Conservation (phyloP, 192 early-diverging fungal species). For the Martensiomyces pterosporus region DNA sequence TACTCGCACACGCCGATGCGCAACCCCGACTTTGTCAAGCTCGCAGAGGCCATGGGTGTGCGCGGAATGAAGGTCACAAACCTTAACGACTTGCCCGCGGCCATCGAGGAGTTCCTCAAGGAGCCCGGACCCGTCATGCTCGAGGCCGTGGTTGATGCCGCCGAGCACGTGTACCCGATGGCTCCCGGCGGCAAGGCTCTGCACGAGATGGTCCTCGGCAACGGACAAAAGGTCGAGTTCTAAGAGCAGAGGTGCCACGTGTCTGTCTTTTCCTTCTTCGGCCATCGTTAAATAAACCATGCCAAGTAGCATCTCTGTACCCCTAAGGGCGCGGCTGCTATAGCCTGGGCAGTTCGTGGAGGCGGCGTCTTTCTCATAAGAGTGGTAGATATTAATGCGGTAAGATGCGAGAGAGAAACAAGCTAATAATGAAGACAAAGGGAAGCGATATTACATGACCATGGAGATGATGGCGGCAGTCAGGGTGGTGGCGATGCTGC, state of each 20-base stretch:
- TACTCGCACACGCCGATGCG: constrained; percentile 92
- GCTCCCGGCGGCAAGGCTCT: constrained; percentile 90
- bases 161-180: constrained; percentile 97
- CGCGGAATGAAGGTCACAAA: constrained; percentile 82
- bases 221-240: constrained; percentile 45
- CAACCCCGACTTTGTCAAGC: constrained; percentile 98
- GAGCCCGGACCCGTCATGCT: constrained; percentile 80
- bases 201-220: constrained; percentile 76
- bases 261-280: no score
- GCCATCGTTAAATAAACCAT: no score
- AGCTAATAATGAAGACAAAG: no score
- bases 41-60: constrained; percentile 91
- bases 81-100: constrained; percentile 76
- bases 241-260: no score
- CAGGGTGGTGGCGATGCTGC: constrained; percentile 73
- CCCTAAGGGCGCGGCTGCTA: no score
- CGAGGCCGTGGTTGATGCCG: constrained; percentile 85
- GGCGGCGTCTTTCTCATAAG: no score
- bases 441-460: constrained; percentile 49
- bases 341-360: no score
- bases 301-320: no score
- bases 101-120: constrained; percentile 89
- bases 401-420: no score
- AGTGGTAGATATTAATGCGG: no score
- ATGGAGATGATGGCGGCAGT: constrained; percentile 80